These are phyloP conservation scores for Cladophialophora bantiana DNA, from an alignment of 2,329 filamentous ascomycete species.

Conservation along the genomic window DNA sequence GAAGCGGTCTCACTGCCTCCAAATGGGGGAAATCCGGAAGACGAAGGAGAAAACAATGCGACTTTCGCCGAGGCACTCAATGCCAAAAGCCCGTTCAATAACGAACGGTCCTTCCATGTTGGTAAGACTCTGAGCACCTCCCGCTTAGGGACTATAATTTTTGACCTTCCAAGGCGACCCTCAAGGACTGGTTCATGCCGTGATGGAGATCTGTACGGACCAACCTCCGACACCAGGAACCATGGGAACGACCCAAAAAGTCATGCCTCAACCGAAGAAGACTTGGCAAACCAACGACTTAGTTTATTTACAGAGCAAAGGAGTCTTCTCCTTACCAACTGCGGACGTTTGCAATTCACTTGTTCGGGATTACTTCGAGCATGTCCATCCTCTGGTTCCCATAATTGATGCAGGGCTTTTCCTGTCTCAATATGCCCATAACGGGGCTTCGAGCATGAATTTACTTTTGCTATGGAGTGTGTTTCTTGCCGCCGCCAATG, in stretches of 20 bases:
- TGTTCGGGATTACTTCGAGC: constrained; percentile 83
- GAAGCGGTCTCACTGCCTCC: neutral
- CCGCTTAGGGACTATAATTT: no score
- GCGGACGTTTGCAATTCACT: constrained; percentile 76
- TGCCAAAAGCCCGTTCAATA: neutral
- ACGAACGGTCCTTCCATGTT: neutral
- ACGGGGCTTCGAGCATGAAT: constrained; percentile 5
- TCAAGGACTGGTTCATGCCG: constrained; percentile 71
- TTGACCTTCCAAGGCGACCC: constrained; percentile 80
- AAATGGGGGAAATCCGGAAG: neutral
- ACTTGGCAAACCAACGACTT: constrained; percentile 68
- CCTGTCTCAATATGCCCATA: neutral
- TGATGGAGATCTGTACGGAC: constrained; percentile 18
- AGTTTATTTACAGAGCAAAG: constrained; percentile 81
- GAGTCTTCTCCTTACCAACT: constrained; percentile 77
- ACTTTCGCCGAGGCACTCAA: neutral
- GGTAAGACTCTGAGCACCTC: no score
- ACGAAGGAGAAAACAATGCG: neutral
- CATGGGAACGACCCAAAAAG: no score
- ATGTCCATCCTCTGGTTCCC: constrained; percentile 92
- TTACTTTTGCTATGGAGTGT: constrained; percentile 49
- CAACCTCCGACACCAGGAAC: constrained; percentile 19
- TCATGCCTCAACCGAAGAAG: neutral
- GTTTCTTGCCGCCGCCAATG: constrained; percentile 67
- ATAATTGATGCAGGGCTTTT: constrained; percentile 20